Base-by-base conservation (phyloP, 1,284 basidiomycete species). In the Sanguinoderma infundibulare region DNA sequence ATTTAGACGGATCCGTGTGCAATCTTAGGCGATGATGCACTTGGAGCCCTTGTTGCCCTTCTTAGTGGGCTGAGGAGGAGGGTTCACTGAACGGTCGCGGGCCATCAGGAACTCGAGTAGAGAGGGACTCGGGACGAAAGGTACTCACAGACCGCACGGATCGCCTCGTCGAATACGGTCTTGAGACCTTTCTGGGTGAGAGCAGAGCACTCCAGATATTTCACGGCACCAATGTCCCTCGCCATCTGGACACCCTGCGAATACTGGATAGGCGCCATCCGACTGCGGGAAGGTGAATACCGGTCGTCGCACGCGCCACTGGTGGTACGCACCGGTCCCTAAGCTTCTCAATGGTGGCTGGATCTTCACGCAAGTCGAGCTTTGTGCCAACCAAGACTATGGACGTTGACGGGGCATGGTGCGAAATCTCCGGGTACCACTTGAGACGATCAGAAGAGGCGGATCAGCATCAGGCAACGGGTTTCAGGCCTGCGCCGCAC, bases 371-470 rank as follows among this genome's bases (percentile, higher is more conserved):
- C 72, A 99, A 81, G 83, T 99, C 98, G 66, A 98, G 85, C 81
- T 99, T 99, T 59, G 98, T 99, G 28, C 98, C 98, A 56, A 99
- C 96, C 60, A 99, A 84, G 68, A 99, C 93, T 69, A 98, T 90
- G 56, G 92, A 95, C 69, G 94, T 98, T 77, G 87, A 90, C 10
- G 98, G 98, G 32, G 97, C 96, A 78, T 99, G 97, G 78, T 99
- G 98, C 42, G 90, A 90, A 71, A 98, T 96, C 77, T 98, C 96
- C 52, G 96, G 96, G 77, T 91, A 93, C 96, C 96, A 98, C 94
- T 98, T 74, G 28, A 65, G 57, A 69, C 55, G 55, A 63, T 63
- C 60, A 69, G 58, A 50, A 59, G 35, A 49, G 51, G 39, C 62
- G 53, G 50, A 54, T 60, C 44, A 62, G 59, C 47, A 60, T 59